phyloP scores from a whole-genome alignment of 495 filamentous ascomycete species.

The Chaetomidium leptoderma region DNA sequence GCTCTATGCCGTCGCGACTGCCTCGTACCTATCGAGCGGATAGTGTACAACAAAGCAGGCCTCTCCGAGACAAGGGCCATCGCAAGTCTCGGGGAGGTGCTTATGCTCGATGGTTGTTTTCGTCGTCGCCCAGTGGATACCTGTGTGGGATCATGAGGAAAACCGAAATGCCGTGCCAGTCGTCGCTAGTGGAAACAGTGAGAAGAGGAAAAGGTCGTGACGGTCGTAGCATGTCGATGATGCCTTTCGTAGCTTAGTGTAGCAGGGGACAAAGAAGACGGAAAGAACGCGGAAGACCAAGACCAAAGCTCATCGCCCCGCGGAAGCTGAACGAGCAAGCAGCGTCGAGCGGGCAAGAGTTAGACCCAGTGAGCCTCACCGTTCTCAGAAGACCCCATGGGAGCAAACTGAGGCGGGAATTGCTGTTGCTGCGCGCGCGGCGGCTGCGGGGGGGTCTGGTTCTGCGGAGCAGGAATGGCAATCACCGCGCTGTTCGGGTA shows the following conservation, averaged over 20 bases:
- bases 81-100: slow-evolving; percentile 16
- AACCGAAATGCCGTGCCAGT: slow-evolving; percentile 27
- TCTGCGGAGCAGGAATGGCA: slow-evolving; percentile 23
- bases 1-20: slow-evolving; percentile 26
- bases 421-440: slow-evolving; percentile 26
- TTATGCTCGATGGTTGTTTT: slow-evolving; percentile 27
- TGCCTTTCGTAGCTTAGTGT: slow-evolving; percentile 31
- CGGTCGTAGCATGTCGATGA: slow-evolving; percentile 29
- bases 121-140: slow-evolving; percentile 20
- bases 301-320: slow-evolving; percentile 17
- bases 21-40: slow-evolving; percentile 28
- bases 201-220: slow-evolving; percentile 29
- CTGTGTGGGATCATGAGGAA: slow-evolving; percentile 23
- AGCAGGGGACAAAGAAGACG: slow-evolving; percentile 28
- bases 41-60: slow-evolving; percentile 39
- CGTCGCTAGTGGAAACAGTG: slow-evolving; percentile 33
- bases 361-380: slow-evolving; percentile 33
- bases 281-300: slow-evolving; percentile 32
- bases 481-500: slow-evolving; percentile 31
- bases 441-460: slow-evolving; percentile 27
- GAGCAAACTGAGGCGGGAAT: slow-evolving; percentile 21
- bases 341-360: not conserved
- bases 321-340: not conserved
- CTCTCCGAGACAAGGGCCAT: slow-evolving; percentile 14
- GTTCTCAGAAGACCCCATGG: slow-evolving; percentile 19